These are phyloP conservation scores for Russula olivacea DNA, from an alignment of 768 basidiomycete species.

Conservation along the genomic window DNA sequence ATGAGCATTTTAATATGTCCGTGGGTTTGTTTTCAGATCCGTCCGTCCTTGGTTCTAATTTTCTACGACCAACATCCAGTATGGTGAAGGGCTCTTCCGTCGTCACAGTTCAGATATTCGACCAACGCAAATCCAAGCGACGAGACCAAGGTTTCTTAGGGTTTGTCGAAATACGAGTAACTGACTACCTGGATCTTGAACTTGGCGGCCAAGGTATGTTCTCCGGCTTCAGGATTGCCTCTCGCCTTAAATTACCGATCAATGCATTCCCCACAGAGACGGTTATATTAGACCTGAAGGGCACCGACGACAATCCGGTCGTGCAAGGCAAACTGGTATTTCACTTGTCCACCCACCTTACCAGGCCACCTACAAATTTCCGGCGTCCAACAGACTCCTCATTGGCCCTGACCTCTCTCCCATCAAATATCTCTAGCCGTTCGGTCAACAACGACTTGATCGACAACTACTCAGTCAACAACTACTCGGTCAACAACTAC, in stretches of 20 bases:
- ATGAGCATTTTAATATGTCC: slow-evolving; percentile 96
- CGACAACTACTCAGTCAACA: no score
- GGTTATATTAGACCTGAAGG: slow-evolving; percentile 93
- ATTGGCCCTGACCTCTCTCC: slow-evolving; percentile 57
- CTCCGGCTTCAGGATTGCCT: neutral
- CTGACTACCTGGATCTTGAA: slow-evolving; percentile 87
- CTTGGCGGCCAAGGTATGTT: slow-evolving; percentile 83
- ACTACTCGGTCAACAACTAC: no score
- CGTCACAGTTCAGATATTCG: slow-evolving; percentile 96
- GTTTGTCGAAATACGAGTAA: slow-evolving; percentile 90
- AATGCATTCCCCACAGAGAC: slow-evolving; percentile 50
- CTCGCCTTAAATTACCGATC: neutral
- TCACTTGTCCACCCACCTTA: slow-evolving; percentile 91
- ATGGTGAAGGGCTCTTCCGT: slow-evolving; percentile 97
- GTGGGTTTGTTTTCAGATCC: slow-evolving; percentile 28
- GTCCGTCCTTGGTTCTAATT: slow-evolving; percentile 14
- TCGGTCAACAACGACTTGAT: no score
- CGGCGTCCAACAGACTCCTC: slow-evolving; percentile 61
- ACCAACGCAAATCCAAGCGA: slow-evolving; percentile 98
- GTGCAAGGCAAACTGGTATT: slow-evolving; percentile 98
- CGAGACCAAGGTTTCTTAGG: slow-evolving; percentile 97
- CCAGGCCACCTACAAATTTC: slow-evolving; percentile 76
- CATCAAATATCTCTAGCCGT: slow-evolving; percentile 36
- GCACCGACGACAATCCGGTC: slow-evolving; percentile 94
- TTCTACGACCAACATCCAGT: slow-evolving; percentile 37